Evolutionary conservation across 2,329 filamentous ascomycete genomes (phyloP).

Genomic region (Fusarium napiforme): DNA sequence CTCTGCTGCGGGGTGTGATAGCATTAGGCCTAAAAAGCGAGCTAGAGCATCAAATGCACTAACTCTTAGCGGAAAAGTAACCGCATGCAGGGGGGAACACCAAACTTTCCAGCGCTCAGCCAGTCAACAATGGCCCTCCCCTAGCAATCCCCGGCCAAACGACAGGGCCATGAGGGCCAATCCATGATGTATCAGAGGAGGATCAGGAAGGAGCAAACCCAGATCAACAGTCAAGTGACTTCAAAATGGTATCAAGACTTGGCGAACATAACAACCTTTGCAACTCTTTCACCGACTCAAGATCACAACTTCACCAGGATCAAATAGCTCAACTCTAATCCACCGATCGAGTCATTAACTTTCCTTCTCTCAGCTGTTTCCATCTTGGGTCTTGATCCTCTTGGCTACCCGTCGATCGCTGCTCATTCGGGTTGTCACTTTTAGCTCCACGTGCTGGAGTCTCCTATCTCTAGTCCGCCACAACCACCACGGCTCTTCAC

Average conservation of each 20-base stretch:
- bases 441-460: conserved; percentile 43
- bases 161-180: conserved; percentile 19
- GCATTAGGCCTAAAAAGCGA: conserved; percentile 1
- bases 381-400: conserved; percentile 6
- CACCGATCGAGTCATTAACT: conserved; percentile 1
- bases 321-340: not conserved
- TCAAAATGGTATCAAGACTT: conserved; percentile 5
- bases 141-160: conserved; percentile 19
- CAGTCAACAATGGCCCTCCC: conserved; percentile 14
- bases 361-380: conserved; percentile 4
- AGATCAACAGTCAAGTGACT: conserved; percentile 28
- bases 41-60: conserved; percentile 36
- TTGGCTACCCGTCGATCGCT: conserved; percentile 39
- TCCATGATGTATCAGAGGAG: conserved; percentile 31
- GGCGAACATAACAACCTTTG: not conserved
- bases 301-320: not conserved
- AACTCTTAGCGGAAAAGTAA: conserved; percentile 41
- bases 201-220: conserved; percentile 35
- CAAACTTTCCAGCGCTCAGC: conserved; percentile 19
- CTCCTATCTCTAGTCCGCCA: conserved; percentile 42
- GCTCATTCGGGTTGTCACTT: conserved; percentile 37
- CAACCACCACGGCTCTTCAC: conserved; percentile 35
- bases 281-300: not conserved
- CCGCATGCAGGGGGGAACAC: conserved; percentile 43
- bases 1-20: conserved; percentile 40